Conservation (phyloP, 805 yeast genomes). For the Saturnispora kantuleensis region DNA sequence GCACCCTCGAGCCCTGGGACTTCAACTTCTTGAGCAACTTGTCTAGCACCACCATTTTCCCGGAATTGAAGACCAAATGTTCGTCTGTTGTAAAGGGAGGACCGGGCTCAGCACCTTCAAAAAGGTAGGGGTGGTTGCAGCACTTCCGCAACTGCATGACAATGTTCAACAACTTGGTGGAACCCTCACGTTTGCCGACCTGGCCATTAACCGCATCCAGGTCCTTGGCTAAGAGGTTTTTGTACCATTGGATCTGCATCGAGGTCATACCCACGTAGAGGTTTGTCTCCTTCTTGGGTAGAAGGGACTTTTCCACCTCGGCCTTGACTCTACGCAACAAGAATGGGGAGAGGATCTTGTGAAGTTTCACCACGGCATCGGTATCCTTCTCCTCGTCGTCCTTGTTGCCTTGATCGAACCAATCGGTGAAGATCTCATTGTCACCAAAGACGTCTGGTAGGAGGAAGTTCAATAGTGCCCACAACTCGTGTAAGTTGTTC, state of each 20-base stretch:
- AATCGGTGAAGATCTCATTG: slow-evolving; percentile 61
- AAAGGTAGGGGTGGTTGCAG: slow-evolving; percentile 76
- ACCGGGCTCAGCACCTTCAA: slow-evolving; percentile 86
- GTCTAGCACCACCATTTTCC: slow-evolving; percentile 64
- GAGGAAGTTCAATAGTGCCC: slow-evolving; percentile 71
- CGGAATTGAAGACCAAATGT: slow-evolving; percentile 64
- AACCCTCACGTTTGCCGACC: slow-evolving; percentile 62
- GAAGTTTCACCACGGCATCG: slow-evolving; percentile 48
- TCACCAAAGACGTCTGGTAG: slow-evolving; percentile 73
- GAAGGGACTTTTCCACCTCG: slow-evolving; percentile 70
- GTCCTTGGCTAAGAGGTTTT: slow-evolving; percentile 66
- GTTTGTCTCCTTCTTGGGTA: slow-evolving; percentile 68
- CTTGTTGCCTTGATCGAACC: slow-evolving; percentile 45
- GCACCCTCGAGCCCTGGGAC: slow-evolving; percentile 65
- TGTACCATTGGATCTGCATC: slow-evolving; percentile 77
- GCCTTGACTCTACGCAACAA: slow-evolving; percentile 65
- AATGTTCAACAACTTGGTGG: slow-evolving; percentile 65
- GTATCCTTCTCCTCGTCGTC: slow-evolving; percentile 27
- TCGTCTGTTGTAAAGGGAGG: slow-evolving; percentile 84
- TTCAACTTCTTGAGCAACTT: slow-evolving; percentile 50
- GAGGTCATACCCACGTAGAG: slow-evolving; percentile 65
- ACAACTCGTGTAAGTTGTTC: slow-evolving; percentile 67
- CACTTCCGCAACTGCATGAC: slow-evolving; percentile 82
- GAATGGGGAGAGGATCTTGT: slow-evolving; percentile 68
- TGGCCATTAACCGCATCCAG: slow-evolving; percentile 82